Conservation (phyloP, 2,329 filamentous ascomycete species). For the Monilinia polystroma region DNA sequence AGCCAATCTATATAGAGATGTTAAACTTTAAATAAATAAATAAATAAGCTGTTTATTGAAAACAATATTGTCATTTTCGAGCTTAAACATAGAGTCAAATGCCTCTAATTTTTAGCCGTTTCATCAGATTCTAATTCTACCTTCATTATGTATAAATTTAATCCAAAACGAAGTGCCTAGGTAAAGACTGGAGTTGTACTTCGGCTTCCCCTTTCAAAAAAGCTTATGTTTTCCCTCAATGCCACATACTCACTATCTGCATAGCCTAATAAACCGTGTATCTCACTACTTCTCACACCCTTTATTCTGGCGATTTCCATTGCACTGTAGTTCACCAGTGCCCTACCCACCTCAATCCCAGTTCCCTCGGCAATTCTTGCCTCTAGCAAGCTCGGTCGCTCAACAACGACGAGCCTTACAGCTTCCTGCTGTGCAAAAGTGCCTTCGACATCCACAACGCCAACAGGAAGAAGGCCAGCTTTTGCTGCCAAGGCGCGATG, state of each 20-base stretch:
- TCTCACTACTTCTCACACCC: slow-evolving; percentile 79
- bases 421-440: slow-evolving; percentile 90
- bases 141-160: background rate
- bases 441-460: slow-evolving; percentile 87
- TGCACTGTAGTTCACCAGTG: slow-evolving; percentile 90
- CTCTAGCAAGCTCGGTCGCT: slow-evolving; percentile 46
- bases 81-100: too few relatives aligned
- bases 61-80: too few relatives aligned
- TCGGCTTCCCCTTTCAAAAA: slow-evolving; percentile 45
- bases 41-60: too few relatives aligned
- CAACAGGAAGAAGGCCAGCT: slow-evolving; percentile 83
- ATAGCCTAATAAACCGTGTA: slow-evolving; percentile 78
- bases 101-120: too few relatives aligned
- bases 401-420: slow-evolving; percentile 79
- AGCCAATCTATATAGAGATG: too few relatives aligned
- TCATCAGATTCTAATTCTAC: too few relatives aligned
- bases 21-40: too few relatives aligned
- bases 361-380: slow-evolving; percentile 51
- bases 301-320: slow-evolving; percentile 80
- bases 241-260: slow-evolving; percentile 94
- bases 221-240: slow-evolving; percentile 80
- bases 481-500: slow-evolving; percentile 77
- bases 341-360: slow-evolving; percentile 76
- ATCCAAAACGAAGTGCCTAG: background rate
- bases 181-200: slow-evolving; percentile 24